Evolutionary conservation across 2,329 filamentous ascomycete species (phyloP), one percentile per base, ranked within the genome.

Genomic region (Colletotrichum sp.): DNA sequence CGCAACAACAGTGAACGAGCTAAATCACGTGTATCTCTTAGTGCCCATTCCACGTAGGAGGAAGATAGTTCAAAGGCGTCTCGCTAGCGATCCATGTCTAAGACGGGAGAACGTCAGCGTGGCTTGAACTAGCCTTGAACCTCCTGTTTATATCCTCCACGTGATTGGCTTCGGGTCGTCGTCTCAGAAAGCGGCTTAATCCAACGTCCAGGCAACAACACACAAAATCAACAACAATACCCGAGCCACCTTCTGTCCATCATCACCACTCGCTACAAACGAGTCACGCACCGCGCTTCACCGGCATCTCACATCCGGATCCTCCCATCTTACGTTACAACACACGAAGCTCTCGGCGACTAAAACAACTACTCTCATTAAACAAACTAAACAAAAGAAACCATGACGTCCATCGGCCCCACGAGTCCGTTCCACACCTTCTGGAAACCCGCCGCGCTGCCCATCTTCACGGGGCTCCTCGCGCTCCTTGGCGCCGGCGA

Each of bases 371-470:
- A n/a, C 57, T 60, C 30, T 52, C n/a, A 52, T 52, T 21, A 21
- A 21, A 7, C 6, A 13, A 24, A 21, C 28, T 13, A 13, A 68
- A 68, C 26, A 26, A 13, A 26, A 16, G 32, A 68, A 28, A 44
- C 49, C 30, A 73, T 73, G 70, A 21, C 69, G n/a, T 28, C 55
- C 26, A 30, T 63, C 39, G 34, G 49, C 21, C 12, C 55, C n/a
- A 30, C 55, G 16, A 24, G 39, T 8, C 18, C 32, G 12, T 68
- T 64, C 16, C 34, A 60, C 10, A 57, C 32, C 28, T 32, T 64
- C 21, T 76, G 74, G 74, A 73, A 59, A 30, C 74, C 74, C 5
- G 64, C 57, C 21, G 74, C 74, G 18, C 70, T 76, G 7, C 74
- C 70, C 8, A 3, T 74, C 59, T 76, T 76, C 70, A 76, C 74